phyloP scores from a whole-genome alignment of 2,329 filamentous ascomycete genomes.

The Diplodia corticola region DNA sequence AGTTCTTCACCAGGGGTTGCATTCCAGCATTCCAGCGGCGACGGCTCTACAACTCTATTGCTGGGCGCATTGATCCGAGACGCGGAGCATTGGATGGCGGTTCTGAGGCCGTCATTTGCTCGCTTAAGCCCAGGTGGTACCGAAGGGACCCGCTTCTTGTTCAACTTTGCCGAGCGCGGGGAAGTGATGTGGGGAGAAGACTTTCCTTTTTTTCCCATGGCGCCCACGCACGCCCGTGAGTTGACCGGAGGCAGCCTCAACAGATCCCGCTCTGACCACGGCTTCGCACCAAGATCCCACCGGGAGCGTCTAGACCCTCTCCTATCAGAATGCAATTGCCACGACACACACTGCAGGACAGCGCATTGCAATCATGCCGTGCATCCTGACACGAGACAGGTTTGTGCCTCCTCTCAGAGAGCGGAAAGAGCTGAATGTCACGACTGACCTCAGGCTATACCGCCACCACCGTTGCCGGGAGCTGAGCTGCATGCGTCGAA shows the following conservation, averaged over 20 bases:
- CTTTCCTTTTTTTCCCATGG: neutral
- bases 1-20: neutral
- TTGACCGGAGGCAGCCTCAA: neutral
- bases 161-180: slow-evolving; percentile 15
- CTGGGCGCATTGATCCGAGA: slow-evolving; percentile 1
- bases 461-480: no score
- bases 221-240: neutral
- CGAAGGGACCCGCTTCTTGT: slow-evolving; percentile 5
- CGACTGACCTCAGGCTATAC: no score
- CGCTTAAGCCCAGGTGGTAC: slow-evolving; percentile 7
- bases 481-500: slow-evolving; percentile 2
- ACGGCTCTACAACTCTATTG: neutral
- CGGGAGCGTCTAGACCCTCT: neutral
- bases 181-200: slow-evolving; percentile 3
- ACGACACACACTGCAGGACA: neutral
- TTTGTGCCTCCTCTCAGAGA: neutral
- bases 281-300: neutral
- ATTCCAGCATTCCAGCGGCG: slow-evolving; percentile 5
- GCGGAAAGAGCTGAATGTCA: neutral
- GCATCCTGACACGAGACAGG: slow-evolving; percentile 2
- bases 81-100: neutral
- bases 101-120: neutral
- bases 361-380: slow-evolving; percentile 4
- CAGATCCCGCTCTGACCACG: neutral
- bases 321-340: neutral